Evolutionary conservation across 2,329 filamentous ascomycete genomes (phyloP).

Genomic region (Didymella lethalis): DNA sequence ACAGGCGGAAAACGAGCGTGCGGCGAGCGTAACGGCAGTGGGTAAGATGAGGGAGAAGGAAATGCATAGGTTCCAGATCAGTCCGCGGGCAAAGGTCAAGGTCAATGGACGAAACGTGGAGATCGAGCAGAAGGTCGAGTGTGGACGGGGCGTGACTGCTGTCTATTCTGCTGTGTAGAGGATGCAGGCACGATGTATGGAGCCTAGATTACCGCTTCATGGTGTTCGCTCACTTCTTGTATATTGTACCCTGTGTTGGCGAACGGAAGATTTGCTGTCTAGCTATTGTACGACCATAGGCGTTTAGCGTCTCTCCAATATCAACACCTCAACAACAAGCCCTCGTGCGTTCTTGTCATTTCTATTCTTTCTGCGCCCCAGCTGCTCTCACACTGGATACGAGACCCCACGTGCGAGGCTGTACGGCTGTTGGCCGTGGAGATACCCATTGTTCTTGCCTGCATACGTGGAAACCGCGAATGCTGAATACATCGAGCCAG

Average conservation of each 20-base stretch:
- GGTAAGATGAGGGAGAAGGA: constrained; percentile 67
- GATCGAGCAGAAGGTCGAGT: constrained; percentile 87
- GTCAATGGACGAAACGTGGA: constrained; percentile 74
- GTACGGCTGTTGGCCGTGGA: too few relatives aligned
- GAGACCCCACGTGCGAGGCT: too few relatives aligned
- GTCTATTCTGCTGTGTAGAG: constrained; percentile 72
- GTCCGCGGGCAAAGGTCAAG: constrained; percentile 74
- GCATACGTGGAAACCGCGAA: too few relatives aligned
- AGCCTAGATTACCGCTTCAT: constrained; percentile 22
- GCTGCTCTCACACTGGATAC: too few relatives aligned
- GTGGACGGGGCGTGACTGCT: constrained; percentile 80
- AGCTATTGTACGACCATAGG: constrained; percentile 10
- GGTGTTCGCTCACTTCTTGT: constrained; percentile 4
- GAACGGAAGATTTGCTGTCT: not conserved
- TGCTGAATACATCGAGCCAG: too few relatives aligned
- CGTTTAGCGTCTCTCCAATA: constrained; percentile 6
- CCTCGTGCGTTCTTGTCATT: not conserved
- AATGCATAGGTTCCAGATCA: constrained; percentile 79
- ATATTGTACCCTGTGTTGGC: constrained; percentile 1
- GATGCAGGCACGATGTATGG: not conserved
- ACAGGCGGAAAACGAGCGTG: constrained; percentile 60
- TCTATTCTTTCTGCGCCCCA: not conserved
- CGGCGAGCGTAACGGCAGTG: constrained; percentile 23
- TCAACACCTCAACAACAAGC: not conserved
- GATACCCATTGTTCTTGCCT: too few relatives aligned